phyloP scores from a whole-genome alignment of 768 basidiomycete species.

The Suillus cothurnatus region DNA sequence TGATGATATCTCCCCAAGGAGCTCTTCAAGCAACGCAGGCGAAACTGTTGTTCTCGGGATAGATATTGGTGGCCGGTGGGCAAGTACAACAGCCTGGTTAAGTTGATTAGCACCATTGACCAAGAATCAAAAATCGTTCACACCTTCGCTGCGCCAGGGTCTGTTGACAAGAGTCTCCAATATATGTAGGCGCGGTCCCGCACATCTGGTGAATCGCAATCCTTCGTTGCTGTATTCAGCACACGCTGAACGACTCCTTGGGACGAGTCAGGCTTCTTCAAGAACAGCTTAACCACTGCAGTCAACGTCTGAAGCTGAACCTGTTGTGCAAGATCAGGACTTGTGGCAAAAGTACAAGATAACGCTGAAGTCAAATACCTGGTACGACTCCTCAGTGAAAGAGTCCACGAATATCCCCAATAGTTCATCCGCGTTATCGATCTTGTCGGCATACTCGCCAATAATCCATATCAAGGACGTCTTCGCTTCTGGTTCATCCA shows the following conservation, averaged over 20 bases:
- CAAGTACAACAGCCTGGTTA: constrained; percentile 78
- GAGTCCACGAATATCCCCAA: constrained; percentile 87
- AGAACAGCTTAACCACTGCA: constrained; percentile 94
- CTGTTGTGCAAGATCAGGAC: constrained; percentile 30
- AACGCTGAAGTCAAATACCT: constrained; percentile 48
- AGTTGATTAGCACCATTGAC: constrained; percentile 7
- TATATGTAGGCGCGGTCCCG: constrained; percentile 98
- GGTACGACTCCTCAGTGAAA: constrained; percentile 92
- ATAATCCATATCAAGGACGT: constrained; percentile 99
- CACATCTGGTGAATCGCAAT: constrained; percentile 96
- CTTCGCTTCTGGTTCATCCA: constrained; percentile 98
- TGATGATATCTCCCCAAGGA: constrained; percentile 85
- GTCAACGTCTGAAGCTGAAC: constrained; percentile 85
- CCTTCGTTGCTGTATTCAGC: constrained; percentile 92
- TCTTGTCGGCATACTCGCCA: constrained; percentile 96
- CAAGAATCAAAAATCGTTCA: not conserved
- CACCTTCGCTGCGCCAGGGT: constrained; percentile 95
- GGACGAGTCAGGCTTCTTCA: constrained; percentile 92
- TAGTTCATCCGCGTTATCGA: constrained; percentile 95
- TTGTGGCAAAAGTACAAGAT: not conserved
- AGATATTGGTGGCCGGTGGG: constrained; percentile 90
- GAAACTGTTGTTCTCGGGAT: constrained; percentile 91
- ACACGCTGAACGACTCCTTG: constrained; percentile 93
- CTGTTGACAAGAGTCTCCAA: constrained; percentile 93
- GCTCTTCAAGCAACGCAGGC: constrained; percentile 85